Evolutionary conservation across 495 filamentous ascomycete genomes (phyloP).

Genomic region (Usnea hakonensis): DNA sequence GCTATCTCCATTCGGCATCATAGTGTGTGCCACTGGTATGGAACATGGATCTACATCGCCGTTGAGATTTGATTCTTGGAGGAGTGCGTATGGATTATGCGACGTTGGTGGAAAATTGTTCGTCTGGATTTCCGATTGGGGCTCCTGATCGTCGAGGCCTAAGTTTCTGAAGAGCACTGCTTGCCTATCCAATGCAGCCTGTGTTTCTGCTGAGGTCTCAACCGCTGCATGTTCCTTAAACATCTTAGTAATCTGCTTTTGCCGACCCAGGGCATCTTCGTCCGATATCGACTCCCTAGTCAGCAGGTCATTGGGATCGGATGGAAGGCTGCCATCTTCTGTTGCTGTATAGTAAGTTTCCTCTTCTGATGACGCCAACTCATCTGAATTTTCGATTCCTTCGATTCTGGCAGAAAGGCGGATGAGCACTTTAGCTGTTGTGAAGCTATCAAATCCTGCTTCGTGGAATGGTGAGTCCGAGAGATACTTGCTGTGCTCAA

Average conservation of each 20-base stretch:
- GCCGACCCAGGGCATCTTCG: background rate
- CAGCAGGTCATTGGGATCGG: background rate
- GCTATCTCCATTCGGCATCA: constrained; percentile 44
- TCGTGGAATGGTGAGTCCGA: constrained; percentile 45
- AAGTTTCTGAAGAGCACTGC: background rate
- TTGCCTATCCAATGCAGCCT: background rate
- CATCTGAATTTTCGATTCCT: constrained; percentile 19
- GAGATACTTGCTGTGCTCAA: constrained; percentile 42
- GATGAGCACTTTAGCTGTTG: constrained; percentile 59
- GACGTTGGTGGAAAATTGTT: background rate
- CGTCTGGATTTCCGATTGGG: background rate
- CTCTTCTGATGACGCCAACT: constrained; percentile 16
- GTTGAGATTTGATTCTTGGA: background rate
- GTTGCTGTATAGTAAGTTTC: constrained; percentile 9
- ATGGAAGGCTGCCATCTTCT: constrained; percentile 7
- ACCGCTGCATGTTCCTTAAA: background rate
- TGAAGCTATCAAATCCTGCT: constrained; percentile 66
- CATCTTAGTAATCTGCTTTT: background rate
- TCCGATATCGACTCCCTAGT: background rate
- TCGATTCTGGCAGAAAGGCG: constrained; percentile 50
- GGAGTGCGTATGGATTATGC: constrained; percentile 8
- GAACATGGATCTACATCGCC: background rate
- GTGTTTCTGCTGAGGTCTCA: background rate
- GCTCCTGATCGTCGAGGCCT: background rate
- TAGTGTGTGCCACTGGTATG: background rate